Evolutionary conservation across 805 yeast species (phyloP), one percentile per base, ranked within the genome.

Genomic region (Cyberlindnera saturnus): DNA sequence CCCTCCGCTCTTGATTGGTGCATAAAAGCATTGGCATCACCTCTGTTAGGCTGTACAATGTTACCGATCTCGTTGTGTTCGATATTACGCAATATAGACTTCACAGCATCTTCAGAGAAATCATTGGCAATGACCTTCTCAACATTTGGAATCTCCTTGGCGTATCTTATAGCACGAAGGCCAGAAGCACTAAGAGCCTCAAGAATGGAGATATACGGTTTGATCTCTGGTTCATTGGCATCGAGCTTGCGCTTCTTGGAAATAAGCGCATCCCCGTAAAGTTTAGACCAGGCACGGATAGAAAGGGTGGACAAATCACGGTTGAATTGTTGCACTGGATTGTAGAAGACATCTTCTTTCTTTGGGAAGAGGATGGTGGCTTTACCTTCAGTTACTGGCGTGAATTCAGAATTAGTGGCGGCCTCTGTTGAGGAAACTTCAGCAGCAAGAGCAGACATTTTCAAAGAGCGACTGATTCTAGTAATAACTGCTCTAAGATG

Each of bases 171-270:
- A 3, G 98, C 96, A 42, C 99, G 75, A 33, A 93, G 70, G 0
- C 99, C 99, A 1, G 98, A 84, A 0, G 99, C 99, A 36, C 95
- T 83, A 11, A 93, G 69, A 0, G 96, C 98, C 57, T 93, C 99
- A 34, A 91, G 63, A 13, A 93, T 80, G 26, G 78, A 75, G 35
- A 88, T 76, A 51, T 72, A 79, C 10, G 59, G 57, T 43, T 52
- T 45, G 19, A 50, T 41, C 26, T 44, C 37, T 14, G 52, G 49
- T 10, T 51, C 48, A 3, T 61, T 63, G 18, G 56, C 52, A 6
- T 59, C 57, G 17, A 55, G 47, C 46, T 60, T 66, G 41, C 70
- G 61, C 47, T 58, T 61, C 62, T 45, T 62, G 30, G 33, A 15
- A 13, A 48, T 7, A 9, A 45, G 33, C 48, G 49, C 55, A 33